Evolutionary conservation across 768 basidiomycete species (phyloP).

Genomic region (Tulasnella sp.): DNA sequence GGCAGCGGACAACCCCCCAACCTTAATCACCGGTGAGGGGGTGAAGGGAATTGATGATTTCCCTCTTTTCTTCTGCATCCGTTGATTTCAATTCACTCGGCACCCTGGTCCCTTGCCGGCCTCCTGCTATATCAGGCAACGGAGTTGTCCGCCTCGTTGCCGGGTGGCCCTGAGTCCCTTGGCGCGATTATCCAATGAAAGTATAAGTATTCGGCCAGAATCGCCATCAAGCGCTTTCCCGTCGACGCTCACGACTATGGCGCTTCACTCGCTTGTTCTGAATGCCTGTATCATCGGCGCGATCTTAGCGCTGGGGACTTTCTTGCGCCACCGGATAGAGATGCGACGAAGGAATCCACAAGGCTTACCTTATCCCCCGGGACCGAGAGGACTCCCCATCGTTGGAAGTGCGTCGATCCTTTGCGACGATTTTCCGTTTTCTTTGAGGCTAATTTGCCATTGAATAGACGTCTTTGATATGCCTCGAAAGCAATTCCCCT

Average conservation of each 20-base stretch:
- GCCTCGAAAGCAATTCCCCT: constrained; percentile 41
- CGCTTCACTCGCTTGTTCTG: neutral
- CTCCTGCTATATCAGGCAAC: no score
- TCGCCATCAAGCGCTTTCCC: neutral
- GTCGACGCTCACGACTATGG: neutral
- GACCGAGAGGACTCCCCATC: constrained; percentile 51
- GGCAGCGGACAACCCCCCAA: no score
- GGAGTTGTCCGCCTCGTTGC: no score
- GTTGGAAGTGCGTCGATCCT: constrained; percentile 41
- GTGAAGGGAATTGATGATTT: no score
- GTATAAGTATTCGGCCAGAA: neutral
- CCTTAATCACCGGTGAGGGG: no score
- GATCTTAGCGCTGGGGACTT: neutral
- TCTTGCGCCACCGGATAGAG: neutral
- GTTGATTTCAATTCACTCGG: no score
- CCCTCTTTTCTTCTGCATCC: no score
- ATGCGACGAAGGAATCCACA: neutral
- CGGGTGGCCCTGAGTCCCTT: neutral
- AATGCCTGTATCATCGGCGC: neutral
- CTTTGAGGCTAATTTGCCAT: neutral
- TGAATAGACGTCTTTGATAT: constrained; percentile 46
- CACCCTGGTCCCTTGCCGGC: no score
- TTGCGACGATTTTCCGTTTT: neutral
- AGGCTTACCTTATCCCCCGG: constrained; percentile 42
- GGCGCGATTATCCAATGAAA: neutral